These are phyloP conservation scores for Cordyceps pruinosa DNA, from an alignment of 2,329 filamentous ascomycete species.

Conservation along the genomic window DNA sequence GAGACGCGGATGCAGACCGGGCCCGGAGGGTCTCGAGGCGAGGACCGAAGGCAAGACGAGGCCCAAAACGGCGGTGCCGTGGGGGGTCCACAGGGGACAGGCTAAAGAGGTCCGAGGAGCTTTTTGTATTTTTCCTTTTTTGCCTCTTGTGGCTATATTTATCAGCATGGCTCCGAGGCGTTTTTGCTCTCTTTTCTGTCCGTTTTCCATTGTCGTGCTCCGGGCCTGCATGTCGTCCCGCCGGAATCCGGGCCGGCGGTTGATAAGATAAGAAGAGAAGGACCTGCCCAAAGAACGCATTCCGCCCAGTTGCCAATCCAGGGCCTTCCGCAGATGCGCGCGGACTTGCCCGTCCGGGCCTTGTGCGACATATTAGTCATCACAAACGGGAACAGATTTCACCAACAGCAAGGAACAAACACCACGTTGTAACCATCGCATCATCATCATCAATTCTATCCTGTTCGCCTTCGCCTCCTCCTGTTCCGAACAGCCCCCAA, in stretches of 20 bases:
- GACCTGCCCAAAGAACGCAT: not conserved
- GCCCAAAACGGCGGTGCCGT: slow-evolving; percentile 6
- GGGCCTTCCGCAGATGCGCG: not conserved
- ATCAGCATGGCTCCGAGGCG: not conserved
- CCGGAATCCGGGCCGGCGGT: too few relatives aligned
- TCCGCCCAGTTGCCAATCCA: not conserved
- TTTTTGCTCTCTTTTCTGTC: not conserved
- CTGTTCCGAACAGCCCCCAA: not conserved
- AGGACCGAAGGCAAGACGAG: not conserved
- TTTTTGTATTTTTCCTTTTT: not conserved
- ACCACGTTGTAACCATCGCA: not conserved
- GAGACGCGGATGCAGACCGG: not conserved
- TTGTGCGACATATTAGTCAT: not conserved
- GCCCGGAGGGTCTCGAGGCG: not conserved
- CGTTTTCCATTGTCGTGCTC: too few relatives aligned
- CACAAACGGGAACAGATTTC: not conserved
- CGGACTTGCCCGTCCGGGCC: not conserved
- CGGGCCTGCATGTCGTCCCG: too few relatives aligned
- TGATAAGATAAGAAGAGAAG: not conserved
- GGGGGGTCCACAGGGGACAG: too few relatives aligned
- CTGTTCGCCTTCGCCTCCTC: not conserved
- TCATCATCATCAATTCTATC: not conserved
- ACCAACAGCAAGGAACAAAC: not conserved
- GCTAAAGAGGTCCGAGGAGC: too few relatives aligned
- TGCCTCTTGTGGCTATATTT: not conserved